Base-by-base conservation (phyloP, 768 basidiomycete genomes). In the Boletus speciosus region DNA sequence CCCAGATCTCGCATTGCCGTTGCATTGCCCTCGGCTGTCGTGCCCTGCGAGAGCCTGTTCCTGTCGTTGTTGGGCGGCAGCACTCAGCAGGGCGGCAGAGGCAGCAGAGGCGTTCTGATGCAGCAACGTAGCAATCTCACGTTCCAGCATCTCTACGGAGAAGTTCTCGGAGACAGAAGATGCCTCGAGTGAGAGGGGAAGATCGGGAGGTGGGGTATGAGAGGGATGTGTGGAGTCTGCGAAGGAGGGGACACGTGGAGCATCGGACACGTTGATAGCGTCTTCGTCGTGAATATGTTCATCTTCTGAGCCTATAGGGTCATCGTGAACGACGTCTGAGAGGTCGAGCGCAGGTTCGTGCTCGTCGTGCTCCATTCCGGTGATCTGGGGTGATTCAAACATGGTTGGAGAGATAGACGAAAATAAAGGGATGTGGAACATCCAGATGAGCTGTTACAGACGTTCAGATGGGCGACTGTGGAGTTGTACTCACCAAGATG, bases 241-340 rank as follows among this genome's bases (percentile, higher is more conserved):
- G 51, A 67, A 60, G 48, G 71, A 70, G 50, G 51, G 69, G 61
- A 37, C 69, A 63, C 48, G 74, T 52, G 44, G 69, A 52, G 57
- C 67, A 62, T 60, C 70, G 58, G 64, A 66, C 59, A 58, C 73
- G 61, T 62, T 67, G 54, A 60, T 66, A 34, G 54, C 61, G 63
- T 49, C 71, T 38, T 58, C 49, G 16, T 65, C 53, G 27, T 61
- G 63, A 71, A 73, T 59, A 43, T 69, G 56, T 41, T 74, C 73
- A 43, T 74, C 71, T 59, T 84, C 82, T 61, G 86, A 81, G 67
- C 78, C 82, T 23, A 88, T 78, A 31, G 85, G 78, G 52, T 88
- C 86, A 67, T 90, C 88, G 69, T 90, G 86, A 42, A 91, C 87
- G 71, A 91, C 89, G 72, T 91, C 89, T 43, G 89, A 90, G 61